These are phyloP conservation scores for Zasmidium citrigriseum DNA, from an alignment of 2,329 filamentous ascomycete genomes.

Conservation along the genomic window DNA sequence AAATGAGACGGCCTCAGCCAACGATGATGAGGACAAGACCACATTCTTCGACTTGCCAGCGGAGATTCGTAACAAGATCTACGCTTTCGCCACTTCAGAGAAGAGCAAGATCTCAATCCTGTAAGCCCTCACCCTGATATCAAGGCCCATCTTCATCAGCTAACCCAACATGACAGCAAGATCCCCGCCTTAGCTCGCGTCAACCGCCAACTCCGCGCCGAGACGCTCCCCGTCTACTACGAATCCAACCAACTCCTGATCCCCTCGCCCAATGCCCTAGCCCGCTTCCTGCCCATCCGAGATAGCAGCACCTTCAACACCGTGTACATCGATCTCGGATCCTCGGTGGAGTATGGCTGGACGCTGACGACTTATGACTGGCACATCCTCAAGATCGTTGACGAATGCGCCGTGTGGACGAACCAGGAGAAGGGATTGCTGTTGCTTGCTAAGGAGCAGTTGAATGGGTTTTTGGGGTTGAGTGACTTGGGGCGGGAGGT, in stretches of 20 bases:
- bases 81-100: not conserved
- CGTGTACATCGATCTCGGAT: not conserved
- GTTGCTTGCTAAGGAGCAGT: no score
- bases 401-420: not conserved
- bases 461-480: no score
- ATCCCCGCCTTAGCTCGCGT: not conserved
- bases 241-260: conserved; percentile 2
- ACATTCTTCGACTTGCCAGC: not conserved
- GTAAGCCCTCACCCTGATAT: not conserved
- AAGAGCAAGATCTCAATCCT: not conserved
- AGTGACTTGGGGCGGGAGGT: not conserved
- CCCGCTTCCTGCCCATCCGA: not conserved
- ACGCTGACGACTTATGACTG: not conserved
- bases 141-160: not conserved
- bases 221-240: conserved; percentile 7
- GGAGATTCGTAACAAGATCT: conserved; percentile 8
- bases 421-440: no score
- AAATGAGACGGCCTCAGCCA: no score
- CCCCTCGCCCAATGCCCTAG: not conserved
- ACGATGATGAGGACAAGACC: no score
- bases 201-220: conserved; percentile 3
- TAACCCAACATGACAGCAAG: not conserved
- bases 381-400: not conserved
- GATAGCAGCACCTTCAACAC: not conserved
- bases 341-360: not conserved